Evolutionary conservation across 2,329 filamentous ascomycete species (phyloP).

Genomic region (Plectosphaerella plurivora): DNA sequence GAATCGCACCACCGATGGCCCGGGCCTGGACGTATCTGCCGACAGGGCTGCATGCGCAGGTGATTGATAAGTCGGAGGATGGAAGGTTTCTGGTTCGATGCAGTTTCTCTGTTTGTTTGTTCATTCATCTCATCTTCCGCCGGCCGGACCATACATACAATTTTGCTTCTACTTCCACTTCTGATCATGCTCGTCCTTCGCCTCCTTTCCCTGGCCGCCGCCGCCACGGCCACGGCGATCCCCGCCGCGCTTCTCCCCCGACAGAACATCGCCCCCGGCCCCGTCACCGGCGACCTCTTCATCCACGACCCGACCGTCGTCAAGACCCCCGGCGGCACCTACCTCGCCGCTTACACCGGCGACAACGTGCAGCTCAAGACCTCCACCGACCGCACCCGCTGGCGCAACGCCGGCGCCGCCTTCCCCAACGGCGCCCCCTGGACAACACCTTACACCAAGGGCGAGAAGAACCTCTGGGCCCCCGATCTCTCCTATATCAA

Average conservation of each 20-base stretch:
- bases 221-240: constrained; percentile 6
- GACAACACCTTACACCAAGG: constrained; percentile 23
- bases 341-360: constrained; percentile 20
- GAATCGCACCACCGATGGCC: no score
- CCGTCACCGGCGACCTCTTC: constrained; percentile 16
- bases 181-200: no score
- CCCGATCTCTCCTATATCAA: constrained; percentile 45
- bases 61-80: no score
- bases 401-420: constrained; percentile 21
- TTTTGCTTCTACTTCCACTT: no score
- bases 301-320: not conserved
- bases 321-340: constrained; percentile 15
- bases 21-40: no score
- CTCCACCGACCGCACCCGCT: constrained; percentile 23
- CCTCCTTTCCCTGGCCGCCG: constrained; percentile 7
- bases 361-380: constrained; percentile 23
- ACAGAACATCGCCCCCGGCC: constrained; percentile 15
- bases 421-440: constrained; percentile 25
- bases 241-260: not conserved
- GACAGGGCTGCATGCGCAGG: no score
- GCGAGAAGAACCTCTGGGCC: constrained; percentile 35
- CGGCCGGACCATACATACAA: no score
- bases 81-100: no score
- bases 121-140: no score
- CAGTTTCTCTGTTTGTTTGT: no score